Evolutionary conservation across 139 green algal species (phyloP).

Genomic region (Chlamydomonas sphaeroides): DNA sequence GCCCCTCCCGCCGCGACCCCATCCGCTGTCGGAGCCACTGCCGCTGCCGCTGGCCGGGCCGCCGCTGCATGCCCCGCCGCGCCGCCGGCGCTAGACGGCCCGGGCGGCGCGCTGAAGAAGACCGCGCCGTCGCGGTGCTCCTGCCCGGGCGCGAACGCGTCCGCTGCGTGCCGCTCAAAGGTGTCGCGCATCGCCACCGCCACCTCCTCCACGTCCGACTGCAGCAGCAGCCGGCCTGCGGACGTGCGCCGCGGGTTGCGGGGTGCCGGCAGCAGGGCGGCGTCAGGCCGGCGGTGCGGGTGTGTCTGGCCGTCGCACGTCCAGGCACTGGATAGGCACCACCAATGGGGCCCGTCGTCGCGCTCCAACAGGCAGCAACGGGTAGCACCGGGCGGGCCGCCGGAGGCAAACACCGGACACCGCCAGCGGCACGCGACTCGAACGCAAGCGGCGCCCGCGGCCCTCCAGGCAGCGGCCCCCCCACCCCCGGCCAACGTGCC

Average conservation of each 20-base stretch:
- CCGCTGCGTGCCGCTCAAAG: constrained; percentile 59
- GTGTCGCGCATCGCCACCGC: constrained; percentile 63
- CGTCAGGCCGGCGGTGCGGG: neutral
- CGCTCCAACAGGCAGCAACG: too few species aligned
- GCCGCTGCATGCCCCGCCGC: neutral
- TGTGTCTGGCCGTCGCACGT: too few species aligned
- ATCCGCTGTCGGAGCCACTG: neutral
- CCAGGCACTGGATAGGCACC: too few species aligned
- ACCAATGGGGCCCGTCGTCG: too few species aligned
- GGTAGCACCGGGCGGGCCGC: too few species aligned
- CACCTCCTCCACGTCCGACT: constrained; percentile 78
- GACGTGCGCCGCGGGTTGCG: neutral
- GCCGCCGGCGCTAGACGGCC: neutral
- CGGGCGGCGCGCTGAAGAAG: constrained; percentile 7
- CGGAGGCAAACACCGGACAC: too few species aligned
- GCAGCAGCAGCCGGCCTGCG: constrained; percentile 77
- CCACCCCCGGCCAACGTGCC: neutral
- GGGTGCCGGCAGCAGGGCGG: neutral
- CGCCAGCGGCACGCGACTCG: too few species aligned
- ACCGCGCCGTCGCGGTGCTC: constrained; percentile 30
- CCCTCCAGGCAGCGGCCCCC: too few species aligned
- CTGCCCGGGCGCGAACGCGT: constrained; percentile 51
- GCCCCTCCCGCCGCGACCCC: neutral
- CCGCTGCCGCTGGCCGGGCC: constrained; percentile 1
- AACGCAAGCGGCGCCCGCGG: too few species aligned